Evolutionary conservation across 106 monocot genomes (phyloP).

Genomic region (Gastrodia elata): DNA sequence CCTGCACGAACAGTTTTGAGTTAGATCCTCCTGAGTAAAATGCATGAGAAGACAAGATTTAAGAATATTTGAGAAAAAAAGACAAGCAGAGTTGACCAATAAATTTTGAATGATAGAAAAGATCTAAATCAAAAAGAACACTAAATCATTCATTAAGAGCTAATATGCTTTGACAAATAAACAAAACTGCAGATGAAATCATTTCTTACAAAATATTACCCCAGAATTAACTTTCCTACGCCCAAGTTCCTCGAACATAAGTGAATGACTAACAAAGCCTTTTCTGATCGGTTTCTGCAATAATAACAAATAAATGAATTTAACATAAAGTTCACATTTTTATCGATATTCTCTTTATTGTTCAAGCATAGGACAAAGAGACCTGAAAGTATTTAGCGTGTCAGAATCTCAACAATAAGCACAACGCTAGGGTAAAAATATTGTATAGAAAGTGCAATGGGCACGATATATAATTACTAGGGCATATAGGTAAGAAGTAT

Average conservation of each 20-base stretch:
- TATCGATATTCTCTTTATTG: neutral
- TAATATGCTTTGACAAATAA: neutral
- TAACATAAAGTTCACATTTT: neutral
- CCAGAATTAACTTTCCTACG: conserved; percentile 35
- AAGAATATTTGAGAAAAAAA: neutral
- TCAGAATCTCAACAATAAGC: neutral
- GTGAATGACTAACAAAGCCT: conserved; percentile 62
- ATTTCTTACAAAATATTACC: conserved; percentile 27
- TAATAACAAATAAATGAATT: neutral
- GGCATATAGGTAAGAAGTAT: neutral
- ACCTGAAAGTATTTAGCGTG: neutral
- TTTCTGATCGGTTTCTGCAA: conserved; percentile 77
- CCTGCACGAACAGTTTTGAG: conserved; percentile 23
- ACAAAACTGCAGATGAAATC: neutral
- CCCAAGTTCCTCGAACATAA: conserved; percentile 80
- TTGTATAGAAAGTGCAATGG: neutral
- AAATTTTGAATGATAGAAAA: neutral
- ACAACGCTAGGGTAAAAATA: neutral
- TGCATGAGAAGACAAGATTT: neutral
- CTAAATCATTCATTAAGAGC: neutral
- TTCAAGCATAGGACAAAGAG: neutral
- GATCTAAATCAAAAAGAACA: neutral
- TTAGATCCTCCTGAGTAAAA: neutral
- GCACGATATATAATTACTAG: neutral
- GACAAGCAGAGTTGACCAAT: neutral